These are phyloP conservation scores for Solanum rostratum DNA, from an alignment of 257 asterid genomes.

Conservation along the genomic window DNA sequence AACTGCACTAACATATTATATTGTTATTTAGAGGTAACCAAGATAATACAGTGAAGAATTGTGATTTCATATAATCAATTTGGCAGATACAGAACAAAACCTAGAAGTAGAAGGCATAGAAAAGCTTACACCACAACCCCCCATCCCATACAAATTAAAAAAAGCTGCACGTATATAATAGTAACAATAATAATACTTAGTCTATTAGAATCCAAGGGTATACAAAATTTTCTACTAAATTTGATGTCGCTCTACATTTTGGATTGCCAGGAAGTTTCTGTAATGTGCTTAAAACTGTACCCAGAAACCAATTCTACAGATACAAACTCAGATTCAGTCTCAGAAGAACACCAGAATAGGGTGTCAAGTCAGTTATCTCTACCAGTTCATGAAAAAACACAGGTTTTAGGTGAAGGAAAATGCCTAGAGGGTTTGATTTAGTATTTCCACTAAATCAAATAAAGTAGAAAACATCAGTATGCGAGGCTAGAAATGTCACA, in stretches of 20 bases:
- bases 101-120: neutral
- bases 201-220: neutral
- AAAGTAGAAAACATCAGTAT: neutral
- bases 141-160: neutral
- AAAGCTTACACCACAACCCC: neutral
- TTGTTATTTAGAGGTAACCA: constrained; percentile 7
- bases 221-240: neutral
- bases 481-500: neutral
- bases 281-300: neutral
- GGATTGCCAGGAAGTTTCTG: neutral
- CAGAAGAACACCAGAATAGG: neutral
- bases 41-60: neutral
- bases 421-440: neutral
- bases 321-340: neutral
- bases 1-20: constrained; percentile 43
- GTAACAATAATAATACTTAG: neutral
- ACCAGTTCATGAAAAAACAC: neutral
- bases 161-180: neutral
- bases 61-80: neutral
- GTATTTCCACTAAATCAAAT: neutral
- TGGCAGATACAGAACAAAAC: neutral
- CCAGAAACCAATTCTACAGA: neutral
- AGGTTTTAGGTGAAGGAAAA: neutral
- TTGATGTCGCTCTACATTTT: neutral
- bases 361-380: neutral